Evolutionary conservation across 768 basidiomycete species (phyloP), one percentile per base, ranked within the genome.

Genomic region (Dictyophora rubrovolvata): DNA sequence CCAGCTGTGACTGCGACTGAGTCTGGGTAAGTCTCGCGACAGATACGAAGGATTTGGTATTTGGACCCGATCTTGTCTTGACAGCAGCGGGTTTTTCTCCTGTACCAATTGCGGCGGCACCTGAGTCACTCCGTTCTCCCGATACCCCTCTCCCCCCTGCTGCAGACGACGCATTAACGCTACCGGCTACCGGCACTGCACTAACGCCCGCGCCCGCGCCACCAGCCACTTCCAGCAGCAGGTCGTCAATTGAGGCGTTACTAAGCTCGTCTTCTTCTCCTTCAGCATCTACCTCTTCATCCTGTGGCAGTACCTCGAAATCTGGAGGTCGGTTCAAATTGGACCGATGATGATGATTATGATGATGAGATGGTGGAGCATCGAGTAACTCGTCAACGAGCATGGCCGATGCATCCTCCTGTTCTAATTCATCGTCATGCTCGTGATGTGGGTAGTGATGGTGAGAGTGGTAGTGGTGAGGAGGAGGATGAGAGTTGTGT

Each of bases 181-280:
- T 28, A 3, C 28, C 28, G 28, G 28, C 47, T 48, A n/a, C 21
- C 23, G 17, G 23, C 34, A 4, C 53, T 4, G 23, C 18, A 23
- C 34, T 20, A 16, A 10, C 53, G 5, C 53, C 34, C 2, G 10
- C 53, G n/a, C n/a, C n/a, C n/a, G n/a, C n/a, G n/a, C n/a, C n/a
- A 23, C 53, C 53, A 10, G 53, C 53, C 5, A 54, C 53, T 23
- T 54, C 53, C 53, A 54, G 28, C 8, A 54, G 20, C 53, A 54
- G 28, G 28, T 54, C 53, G 18, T 54, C 53, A 10, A 54, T 28
- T 17, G 23, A 33, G 17, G 23, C 53, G 28, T 54, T 54, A 20
- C 23, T 28, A 5, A 51, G 28, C 50, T 51, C 50, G 12, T 51
- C 50, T 11, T 23, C 53, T 14, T 54, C 53, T 20, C 53, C 53